phyloP scores from a whole-genome alignment of 371 early-diverging fungal species.

The Apophysomyces elegans region DNA sequence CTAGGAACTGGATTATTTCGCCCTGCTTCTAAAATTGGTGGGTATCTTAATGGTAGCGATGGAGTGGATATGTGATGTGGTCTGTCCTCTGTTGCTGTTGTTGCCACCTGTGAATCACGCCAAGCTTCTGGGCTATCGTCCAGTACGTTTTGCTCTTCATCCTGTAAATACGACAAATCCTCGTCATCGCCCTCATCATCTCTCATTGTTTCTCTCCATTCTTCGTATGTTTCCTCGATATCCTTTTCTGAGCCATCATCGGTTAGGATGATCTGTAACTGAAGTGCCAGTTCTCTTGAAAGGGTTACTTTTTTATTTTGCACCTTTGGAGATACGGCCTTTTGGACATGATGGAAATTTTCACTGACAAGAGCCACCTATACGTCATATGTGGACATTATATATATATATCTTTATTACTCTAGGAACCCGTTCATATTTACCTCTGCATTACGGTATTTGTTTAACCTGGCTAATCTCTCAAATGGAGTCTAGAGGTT shows the following conservation, averaged over 20 bases:
- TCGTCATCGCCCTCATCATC: conserved; percentile 5
- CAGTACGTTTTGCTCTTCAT: conserved; percentile 11
- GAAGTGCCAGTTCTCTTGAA: conserved; percentile 29
- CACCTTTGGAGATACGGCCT: conserved; percentile 13
- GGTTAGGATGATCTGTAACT: conserved; percentile 31
- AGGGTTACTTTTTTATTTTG: conserved; percentile 23
- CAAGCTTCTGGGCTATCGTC: neutral
- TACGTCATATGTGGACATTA: neutral
- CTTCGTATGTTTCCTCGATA: conserved; percentile 26
- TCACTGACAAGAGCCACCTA: conserved; percentile 45
- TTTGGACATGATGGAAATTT: conserved; percentile 27
- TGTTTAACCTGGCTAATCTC: conserved; percentile 88
- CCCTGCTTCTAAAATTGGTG: too few relatives aligned
- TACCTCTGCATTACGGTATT: conserved; percentile 77
- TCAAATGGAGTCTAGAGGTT: conserved; percentile 86
- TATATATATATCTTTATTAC: neutral
- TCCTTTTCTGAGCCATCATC: conserved; percentile 18
- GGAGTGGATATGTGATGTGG: neutral
- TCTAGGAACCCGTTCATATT: neutral
- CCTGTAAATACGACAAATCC: neutral
- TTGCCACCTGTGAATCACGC: neutral
- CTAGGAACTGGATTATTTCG: too few relatives aligned
- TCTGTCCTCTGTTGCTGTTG: neutral
- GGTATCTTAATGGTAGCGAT: neutral
- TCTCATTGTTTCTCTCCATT: conserved; percentile 35